Evolutionary conservation across 306 rosid species (phyloP), one percentile per base, ranked within the genome.

Genomic region (Vigna trinervia): DNA sequence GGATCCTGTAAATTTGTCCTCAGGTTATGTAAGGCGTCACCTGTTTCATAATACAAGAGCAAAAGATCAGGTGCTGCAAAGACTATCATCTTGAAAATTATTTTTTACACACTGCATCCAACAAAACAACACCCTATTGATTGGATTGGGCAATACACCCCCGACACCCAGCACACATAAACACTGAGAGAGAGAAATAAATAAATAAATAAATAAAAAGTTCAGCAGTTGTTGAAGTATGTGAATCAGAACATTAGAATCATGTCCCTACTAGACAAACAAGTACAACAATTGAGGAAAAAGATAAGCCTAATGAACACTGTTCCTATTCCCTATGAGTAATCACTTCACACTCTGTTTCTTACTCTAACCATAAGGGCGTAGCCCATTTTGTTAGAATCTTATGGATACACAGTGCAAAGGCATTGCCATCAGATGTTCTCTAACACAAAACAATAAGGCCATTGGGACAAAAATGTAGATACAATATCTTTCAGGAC

Each of bases 1-100:
- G 99, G 99, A 81, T 95, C 99, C 68, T 74, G 86, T 75, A 95
- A 90, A 83, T 89, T 95, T 83, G 90, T 83, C 88, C 99, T 81
- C 62, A 95, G 87, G 80, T 90, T 92, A 80, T 95, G 99, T 78
- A 95, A 85, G 66, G 99, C 99, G 80, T 95, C 99, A 36, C 99
- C 99, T 95, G 89, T 83, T 82, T 50, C 74, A 78, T 73, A 76
- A 78, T 32, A 45, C 74, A 81, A 80, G 52, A 65, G 74, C 62
- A 77, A 12, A 56, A 4, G 56, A 77, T 80, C 58, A 87, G 75
- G 78, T 76, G 54, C 65, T 4, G 8, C 34, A 73, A 69, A 39
- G 34, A 52, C 7, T 17, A 51, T 51, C 22, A 51, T 19, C 58
- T 52, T 8, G 12, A 52, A 52, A 1, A 12, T 59, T 39, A 41